Conservation (phyloP, 73 alveolate genomes). For the Paraurostyla sp. region DNA sequence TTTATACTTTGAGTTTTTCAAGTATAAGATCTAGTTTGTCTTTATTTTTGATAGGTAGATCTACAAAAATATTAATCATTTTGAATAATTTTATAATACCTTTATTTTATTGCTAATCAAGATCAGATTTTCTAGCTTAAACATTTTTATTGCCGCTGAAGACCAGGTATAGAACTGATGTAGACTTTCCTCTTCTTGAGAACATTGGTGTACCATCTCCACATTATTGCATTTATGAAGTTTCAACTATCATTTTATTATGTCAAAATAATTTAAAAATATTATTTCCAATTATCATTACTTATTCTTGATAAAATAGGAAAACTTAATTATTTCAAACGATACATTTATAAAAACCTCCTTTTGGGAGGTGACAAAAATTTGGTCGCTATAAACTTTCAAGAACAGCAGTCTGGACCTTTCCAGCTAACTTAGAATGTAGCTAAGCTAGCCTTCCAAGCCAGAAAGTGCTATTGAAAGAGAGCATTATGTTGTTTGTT, state of each 20-base stretch:
- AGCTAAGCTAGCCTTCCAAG: not conserved
- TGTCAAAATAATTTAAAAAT: not conserved
- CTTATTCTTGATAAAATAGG: too few relatives aligned
- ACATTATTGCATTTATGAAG: constrained; percentile 33
- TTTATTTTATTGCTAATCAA: not conserved
- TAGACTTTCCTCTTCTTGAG: constrained; percentile 52
- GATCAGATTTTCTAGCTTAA: not conserved
- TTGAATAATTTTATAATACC: not conserved
- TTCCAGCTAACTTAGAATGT: not conserved
- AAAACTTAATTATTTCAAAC: too few relatives aligned
- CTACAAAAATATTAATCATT: not conserved
- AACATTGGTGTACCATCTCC: constrained; percentile 61
- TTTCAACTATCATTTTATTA: constrained; percentile 33
- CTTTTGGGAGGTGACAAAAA: constrained; percentile 47
- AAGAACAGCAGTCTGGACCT: not conserved
- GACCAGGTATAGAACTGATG: constrained; percentile 45
- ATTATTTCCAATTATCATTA: not conserved
- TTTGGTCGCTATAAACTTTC: not conserved
- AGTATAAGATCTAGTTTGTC: not conserved
- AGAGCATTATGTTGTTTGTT: too few relatives aligned
- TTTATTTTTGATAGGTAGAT: not conserved
- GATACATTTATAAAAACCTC: not conserved
- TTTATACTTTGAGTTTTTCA: not conserved
- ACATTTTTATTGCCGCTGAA: too few relatives aligned
- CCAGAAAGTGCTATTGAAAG: too few relatives aligned